phyloP scores from a whole-genome alignment of 805 yeast species.

The Candida wancherniae region DNA sequence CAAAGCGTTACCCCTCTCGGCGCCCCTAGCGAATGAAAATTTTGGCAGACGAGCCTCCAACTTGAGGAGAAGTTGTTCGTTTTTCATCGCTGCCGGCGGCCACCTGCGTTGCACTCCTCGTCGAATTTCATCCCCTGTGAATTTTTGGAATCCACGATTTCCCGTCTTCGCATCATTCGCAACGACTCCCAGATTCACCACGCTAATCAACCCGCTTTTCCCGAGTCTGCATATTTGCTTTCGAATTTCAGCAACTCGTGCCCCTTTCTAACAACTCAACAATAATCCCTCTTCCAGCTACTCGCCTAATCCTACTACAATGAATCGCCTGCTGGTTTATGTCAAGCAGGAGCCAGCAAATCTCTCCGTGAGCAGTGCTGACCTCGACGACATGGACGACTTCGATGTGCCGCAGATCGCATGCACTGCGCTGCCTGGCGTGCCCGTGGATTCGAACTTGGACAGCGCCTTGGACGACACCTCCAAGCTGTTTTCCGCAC shows the following conservation, averaged over 20 bases:
- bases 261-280: conserved; percentile 1
- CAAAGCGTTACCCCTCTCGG: conserved; percentile 12
- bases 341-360: conserved; percentile 7
- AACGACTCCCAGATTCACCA: too few species aligned
- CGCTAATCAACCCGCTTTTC: conserved; percentile 5
- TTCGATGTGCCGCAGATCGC: conserved; percentile 3
- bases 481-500: too few species aligned
- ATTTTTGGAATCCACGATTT: too few species aligned
- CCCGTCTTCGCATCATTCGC: too few species aligned
- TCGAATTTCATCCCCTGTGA: too few species aligned
- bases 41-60: conserved; percentile 1
- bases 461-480: too few species aligned
- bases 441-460: too few species aligned
- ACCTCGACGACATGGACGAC: neutral
- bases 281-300: neutral
- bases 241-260: conserved; percentile 1
- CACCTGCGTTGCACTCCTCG: too few species aligned
- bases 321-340: conserved; percentile 2
- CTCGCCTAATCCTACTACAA: neutral
- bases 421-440: too few species aligned
- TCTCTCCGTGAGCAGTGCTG: conserved; percentile 1
- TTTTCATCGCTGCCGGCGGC: neutral
- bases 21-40: conserved; percentile 12
- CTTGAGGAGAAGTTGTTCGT: neutral
- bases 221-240: conserved; percentile 4